Evolutionary conservation across 1,284 basidiomycete species (phyloP).

Genomic region (Cerioporus squamosus): DNA sequence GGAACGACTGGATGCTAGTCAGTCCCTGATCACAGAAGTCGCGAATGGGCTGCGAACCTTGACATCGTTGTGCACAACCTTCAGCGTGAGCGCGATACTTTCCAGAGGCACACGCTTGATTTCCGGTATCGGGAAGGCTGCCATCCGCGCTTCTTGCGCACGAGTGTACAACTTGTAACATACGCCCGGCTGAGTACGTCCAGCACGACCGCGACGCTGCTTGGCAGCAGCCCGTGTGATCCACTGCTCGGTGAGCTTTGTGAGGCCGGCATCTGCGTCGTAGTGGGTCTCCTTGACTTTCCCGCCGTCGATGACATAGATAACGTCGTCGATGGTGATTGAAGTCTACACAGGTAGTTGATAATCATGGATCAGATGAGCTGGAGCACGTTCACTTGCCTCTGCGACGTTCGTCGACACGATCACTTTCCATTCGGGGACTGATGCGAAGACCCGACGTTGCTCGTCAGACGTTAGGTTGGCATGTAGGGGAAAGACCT

Average conservation of each 20-base stretch:
- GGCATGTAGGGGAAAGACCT: conserved; percentile 87
- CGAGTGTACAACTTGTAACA: conserved; percentile 89
- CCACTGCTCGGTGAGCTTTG: conserved; percentile 80
- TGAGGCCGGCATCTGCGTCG: conserved; percentile 78
- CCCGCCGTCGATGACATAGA: conserved; percentile 86
- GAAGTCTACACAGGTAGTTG: conserved; percentile 60
- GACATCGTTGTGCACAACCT: conserved; percentile 83
- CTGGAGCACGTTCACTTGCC: conserved; percentile 39
- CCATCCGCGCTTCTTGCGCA: conserved; percentile 75
- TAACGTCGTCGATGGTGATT: conserved; percentile 91
- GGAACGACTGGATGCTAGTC: conserved; percentile 45
- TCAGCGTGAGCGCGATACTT: conserved; percentile 82
- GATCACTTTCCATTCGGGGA: conserved; percentile 82
- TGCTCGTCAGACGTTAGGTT: conserved; percentile 90
- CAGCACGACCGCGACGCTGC: conserved; percentile 90
- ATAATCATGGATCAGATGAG: not conserved
- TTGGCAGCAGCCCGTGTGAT: conserved; percentile 81
- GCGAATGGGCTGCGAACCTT: conserved; percentile 47
- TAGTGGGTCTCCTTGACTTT: conserved; percentile 91
- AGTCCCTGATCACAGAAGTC: conserved; percentile 1
- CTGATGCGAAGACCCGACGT: conserved; percentile 73
- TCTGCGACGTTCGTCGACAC: conserved; percentile 91
- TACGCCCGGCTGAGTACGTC: conserved; percentile 81
- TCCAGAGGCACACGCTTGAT: conserved; percentile 91
- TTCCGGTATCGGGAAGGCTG: conserved; percentile 81